Base-by-base conservation (phyloP, 768 basidiomycete species). In the Rhizopogon salebrosus region DNA sequence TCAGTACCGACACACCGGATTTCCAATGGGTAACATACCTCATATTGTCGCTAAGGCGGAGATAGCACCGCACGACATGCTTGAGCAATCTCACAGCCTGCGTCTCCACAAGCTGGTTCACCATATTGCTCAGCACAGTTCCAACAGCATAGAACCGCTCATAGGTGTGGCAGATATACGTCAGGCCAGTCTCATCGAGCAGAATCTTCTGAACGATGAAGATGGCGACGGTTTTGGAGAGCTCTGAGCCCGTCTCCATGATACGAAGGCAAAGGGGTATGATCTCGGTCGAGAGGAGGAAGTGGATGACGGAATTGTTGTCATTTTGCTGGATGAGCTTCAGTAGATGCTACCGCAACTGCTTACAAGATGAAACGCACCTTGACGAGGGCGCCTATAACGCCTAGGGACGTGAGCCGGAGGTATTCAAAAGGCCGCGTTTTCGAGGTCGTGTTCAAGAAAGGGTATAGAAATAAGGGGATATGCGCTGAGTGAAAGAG, bases 111-210 rank as follows among this genome's bases (percentile, higher is more conserved):
- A 99, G 80, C 66, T 98, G 93, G 64, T 88, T 89, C 59, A 98
- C 97, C 97, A 99, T 99, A 70, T 97, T 98, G 75, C 90, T 92
- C 54, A 99, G 78, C 14, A 99, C 97, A 7, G 95, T 97, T 16
- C 95, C 97, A 50, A 99, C 97, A 13, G 97, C 97, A 68, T 98
- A 98, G 74, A 99, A 99, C 49, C 97, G 82, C 68, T 99, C 97
- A 66, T 99, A 99, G n/a, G 97, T 99, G 71, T 99, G 97, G 63
- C 97, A 98, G 64, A 98, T 99, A 70, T 99, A 99, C 14, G 93
- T 95, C 54, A 99, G 74, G 18, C 97, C 97, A 3, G 95, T 93
- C 70, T 99, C 97, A 68, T 99, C 97, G 49, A 98, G 79, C 14
- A 99, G 79, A 54, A 92, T 92, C 73, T 99, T 99, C 70, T 99